Evolutionary conservation across 305 asterid genomes (phyloP).

Genomic region (Fraxinus sp.): DNA sequence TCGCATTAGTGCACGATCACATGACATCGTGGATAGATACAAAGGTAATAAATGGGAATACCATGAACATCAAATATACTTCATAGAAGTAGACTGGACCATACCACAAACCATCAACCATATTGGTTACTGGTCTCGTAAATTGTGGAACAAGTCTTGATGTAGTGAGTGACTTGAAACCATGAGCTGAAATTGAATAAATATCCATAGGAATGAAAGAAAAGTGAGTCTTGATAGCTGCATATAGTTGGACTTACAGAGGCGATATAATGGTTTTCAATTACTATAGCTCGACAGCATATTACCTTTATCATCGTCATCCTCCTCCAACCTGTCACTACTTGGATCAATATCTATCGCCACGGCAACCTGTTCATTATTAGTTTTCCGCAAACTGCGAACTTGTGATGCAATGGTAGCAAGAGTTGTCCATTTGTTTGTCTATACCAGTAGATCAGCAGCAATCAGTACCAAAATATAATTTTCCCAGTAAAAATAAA

Average conservation of each 20-base stretch:
- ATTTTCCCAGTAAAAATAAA: constrained; percentile 6
- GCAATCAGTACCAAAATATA: constrained; percentile 25
- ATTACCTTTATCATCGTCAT: constrained; percentile 89
- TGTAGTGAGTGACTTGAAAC: constrained; percentile 95
- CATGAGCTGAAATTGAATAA: constrained; percentile 72
- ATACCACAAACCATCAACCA: constrained; percentile 94
- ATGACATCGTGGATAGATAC: constrained; percentile 70
- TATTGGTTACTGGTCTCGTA: constrained; percentile 83
- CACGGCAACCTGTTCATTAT: constrained; percentile 86
- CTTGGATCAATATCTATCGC: constrained; percentile 77
- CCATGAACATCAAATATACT: not conserved
- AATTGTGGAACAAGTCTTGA: constrained; percentile 86
- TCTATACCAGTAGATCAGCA: constrained; percentile 43
- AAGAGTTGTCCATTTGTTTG: constrained; percentile 51
- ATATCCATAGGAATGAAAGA: constrained; percentile 14
- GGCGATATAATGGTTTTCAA: not conserved
- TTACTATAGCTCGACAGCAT: constrained; percentile 9
- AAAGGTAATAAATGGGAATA: constrained; percentile 13
- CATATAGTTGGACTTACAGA: constrained; percentile 16
- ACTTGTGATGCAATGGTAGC: constrained; percentile 63
- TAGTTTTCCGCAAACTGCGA: constrained; percentile 85
- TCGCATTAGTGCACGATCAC: constrained; percentile 95
- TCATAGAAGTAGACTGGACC: constrained; percentile 19
- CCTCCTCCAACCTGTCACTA: constrained; percentile 57
- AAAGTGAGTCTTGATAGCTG: constrained; percentile 16